Evolutionary conservation across 2,329 filamentous ascomycete genomes (phyloP).

Genomic region (Zymoseptoria pseudotritici): DNA sequence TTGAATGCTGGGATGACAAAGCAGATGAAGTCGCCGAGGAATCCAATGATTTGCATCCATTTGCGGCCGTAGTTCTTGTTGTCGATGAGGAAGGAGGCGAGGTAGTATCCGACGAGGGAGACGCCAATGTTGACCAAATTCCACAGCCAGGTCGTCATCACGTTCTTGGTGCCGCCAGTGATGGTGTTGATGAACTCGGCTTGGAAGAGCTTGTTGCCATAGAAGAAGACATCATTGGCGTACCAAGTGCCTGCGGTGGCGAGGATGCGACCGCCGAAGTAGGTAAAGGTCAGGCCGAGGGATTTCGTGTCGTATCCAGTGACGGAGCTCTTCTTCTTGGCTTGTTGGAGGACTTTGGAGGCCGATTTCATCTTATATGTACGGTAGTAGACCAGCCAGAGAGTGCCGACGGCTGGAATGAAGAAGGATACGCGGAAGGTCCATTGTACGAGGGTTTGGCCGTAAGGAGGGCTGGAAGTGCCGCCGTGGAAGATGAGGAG

Average conservation of each 20-base stretch:
- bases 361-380: slow-evolving; percentile 89
- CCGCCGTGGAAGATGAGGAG: slow-evolving; percentile 84
- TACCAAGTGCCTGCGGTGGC: slow-evolving; percentile 90
- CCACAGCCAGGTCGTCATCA: slow-evolving; percentile 86
- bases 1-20: slow-evolving; percentile 88
- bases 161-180: slow-evolving; percentile 50
- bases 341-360: slow-evolving; percentile 69
- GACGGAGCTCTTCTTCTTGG: slow-evolving; percentile 79
- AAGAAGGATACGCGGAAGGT: slow-evolving; percentile 90
- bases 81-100: slow-evolving; percentile 82
- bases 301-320: slow-evolving; percentile 90
- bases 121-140: slow-evolving; percentile 87
- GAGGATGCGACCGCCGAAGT: slow-evolving; percentile 80
- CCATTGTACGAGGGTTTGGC: slow-evolving; percentile 69
- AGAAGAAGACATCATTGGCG: slow-evolving; percentile 97
- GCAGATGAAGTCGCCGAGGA: slow-evolving; percentile 86
- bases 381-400: slow-evolving; percentile 95
- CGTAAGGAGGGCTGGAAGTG: slow-evolving; percentile 69
- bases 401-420: slow-evolving; percentile 78
- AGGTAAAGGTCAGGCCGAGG: slow-evolving; percentile 65
- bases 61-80: slow-evolving; percentile 96
- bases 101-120: slow-evolving; percentile 80
- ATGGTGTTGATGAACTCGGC: slow-evolving; percentile 81
- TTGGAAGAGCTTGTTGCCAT: slow-evolving; percentile 98
- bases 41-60: slow-evolving; percentile 92